phyloP scores from a whole-genome alignment of 768 basidiomycete species.

The Trametes maxima region DNA sequence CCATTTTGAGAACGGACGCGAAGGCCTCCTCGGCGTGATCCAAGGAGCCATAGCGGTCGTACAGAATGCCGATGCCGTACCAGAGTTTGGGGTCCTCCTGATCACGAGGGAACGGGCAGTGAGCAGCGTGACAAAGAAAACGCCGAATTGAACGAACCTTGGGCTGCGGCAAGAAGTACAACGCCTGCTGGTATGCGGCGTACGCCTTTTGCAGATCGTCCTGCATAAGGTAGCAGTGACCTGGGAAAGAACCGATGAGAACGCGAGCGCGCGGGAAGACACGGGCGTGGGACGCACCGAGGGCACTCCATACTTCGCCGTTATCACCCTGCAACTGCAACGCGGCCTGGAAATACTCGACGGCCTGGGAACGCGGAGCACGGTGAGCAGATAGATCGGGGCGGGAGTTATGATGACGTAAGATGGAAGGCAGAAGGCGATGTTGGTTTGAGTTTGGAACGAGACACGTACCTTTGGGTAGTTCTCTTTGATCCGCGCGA shows the following conservation, averaged over 20 bases:
- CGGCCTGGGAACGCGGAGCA: conserved; percentile 58
- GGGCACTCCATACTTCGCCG: conserved; percentile 97
- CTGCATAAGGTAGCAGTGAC: conserved; percentile 98
- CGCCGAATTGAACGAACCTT: conserved; percentile 55
- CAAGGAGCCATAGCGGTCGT: conserved; percentile 96
- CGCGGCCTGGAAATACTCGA: conserved; percentile 96
- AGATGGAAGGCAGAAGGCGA: conserved; percentile 13
- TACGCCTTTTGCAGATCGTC: conserved; percentile 99
- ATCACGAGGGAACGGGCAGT: conserved; percentile 15
- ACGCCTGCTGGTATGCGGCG: conserved; percentile 96
- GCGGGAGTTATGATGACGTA: conserved; percentile 21
- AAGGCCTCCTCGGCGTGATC: conserved; percentile 99
- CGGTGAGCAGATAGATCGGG: conserved; percentile 26
- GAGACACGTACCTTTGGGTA: conserved; percentile 79
- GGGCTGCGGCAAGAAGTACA: conserved; percentile 93
- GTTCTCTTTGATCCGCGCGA: conserved; percentile 97
- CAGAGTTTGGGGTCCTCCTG: conserved; percentile 97
- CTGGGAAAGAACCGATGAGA: conserved; percentile 41
- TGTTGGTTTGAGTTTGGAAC: conserved; percentile 11
- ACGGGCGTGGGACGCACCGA: conserved; percentile 56
- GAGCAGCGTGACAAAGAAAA: conserved; percentile 11
- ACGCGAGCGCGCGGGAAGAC: conserved; percentile 12
- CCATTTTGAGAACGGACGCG: conserved; percentile 93
- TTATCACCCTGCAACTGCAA: conserved; percentile 91
- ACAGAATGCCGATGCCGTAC: conserved; percentile 99